Conservation (phyloP, 2,329 filamentous ascomycete species). For the Tolypocladium tropicale region DNA sequence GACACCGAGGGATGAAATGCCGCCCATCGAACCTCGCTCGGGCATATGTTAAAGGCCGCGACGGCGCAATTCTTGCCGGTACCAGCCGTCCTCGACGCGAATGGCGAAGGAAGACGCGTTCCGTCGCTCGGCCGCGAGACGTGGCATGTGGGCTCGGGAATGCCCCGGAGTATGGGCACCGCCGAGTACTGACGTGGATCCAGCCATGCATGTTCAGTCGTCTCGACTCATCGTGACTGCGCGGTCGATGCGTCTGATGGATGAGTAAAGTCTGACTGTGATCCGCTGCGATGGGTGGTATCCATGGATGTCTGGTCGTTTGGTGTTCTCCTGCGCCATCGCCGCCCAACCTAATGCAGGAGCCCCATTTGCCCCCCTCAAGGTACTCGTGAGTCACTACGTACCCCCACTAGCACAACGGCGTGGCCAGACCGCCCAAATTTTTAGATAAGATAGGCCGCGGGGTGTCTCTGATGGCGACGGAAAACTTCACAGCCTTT, state of each 20-base stretch:
- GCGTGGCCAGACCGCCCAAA: not conserved
- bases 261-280: not conserved
- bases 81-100: too few species aligned
- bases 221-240: not conserved
- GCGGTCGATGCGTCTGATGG: not conserved
- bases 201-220: not conserved
- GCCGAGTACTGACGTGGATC: not conserved
- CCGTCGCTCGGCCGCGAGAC: not conserved
- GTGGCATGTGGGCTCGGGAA: not conserved
- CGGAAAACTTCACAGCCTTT: not conserved
- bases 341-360: not conserved
- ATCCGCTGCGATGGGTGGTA: not conserved
- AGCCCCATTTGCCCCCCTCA: not conserved
- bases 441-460: conserved; percentile 4
- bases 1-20: not conserved
- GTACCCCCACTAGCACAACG: not conserved
- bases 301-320: too few species aligned
- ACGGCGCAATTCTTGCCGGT: not conserved
- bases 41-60: not conserved
- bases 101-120: not conserved
- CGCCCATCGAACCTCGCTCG: too few species aligned
- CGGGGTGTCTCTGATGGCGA: not conserved
- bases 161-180: not conserved
- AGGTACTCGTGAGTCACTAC: not conserved
- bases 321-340: too few species aligned